These are phyloP conservation scores for Russula emetica DNA, from an alignment of 768 basidiomycete species.

Conservation along the genomic window DNA sequence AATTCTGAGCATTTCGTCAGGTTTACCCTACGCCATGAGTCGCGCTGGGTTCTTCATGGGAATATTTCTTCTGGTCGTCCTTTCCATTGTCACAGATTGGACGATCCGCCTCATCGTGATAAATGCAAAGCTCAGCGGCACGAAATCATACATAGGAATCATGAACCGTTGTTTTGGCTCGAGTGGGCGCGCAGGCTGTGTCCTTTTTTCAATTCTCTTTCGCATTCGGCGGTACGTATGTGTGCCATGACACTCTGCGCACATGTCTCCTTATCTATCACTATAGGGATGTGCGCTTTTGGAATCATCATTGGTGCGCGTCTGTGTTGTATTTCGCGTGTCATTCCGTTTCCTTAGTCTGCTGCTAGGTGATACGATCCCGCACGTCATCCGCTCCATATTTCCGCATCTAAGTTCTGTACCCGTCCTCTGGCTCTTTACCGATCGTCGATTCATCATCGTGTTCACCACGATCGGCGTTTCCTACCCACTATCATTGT, in stretches of 20 bases:
- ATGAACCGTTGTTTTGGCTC: conserved; percentile 92
- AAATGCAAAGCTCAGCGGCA: conserved; percentile 93
- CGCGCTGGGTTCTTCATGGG: conserved; percentile 94
- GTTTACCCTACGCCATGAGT: conserved; percentile 88
- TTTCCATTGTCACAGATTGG: conserved; percentile 92
- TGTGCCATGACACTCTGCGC: conserved; percentile 8
- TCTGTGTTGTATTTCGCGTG: neutral
- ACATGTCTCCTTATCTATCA: neutral
- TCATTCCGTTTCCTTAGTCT: neutral
- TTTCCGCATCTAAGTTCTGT: conserved; percentile 64
- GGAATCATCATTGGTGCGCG: conserved; percentile 80
- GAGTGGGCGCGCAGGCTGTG: conserved; percentile 87
- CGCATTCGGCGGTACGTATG: conserved; percentile 80
- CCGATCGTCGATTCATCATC: conserved; percentile 88
- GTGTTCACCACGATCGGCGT: conserved; percentile 79
- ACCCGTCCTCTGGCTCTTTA: conserved; percentile 71
- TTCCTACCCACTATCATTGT: conserved; percentile 91
- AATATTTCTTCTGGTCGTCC: conserved; percentile 68
- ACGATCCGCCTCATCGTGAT: conserved; percentile 94
- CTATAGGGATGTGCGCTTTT: conserved; percentile 91
- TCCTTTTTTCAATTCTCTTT: conserved; percentile 98
- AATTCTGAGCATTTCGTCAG: conserved; percentile 37
- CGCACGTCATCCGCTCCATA: conserved; percentile 83
- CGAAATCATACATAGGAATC: conserved; percentile 88
- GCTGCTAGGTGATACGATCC: conserved; percentile 81